These are phyloP conservation scores for Uronychia setigera DNA, from an alignment of 73 alveolate species.

Conservation along the genomic window DNA sequence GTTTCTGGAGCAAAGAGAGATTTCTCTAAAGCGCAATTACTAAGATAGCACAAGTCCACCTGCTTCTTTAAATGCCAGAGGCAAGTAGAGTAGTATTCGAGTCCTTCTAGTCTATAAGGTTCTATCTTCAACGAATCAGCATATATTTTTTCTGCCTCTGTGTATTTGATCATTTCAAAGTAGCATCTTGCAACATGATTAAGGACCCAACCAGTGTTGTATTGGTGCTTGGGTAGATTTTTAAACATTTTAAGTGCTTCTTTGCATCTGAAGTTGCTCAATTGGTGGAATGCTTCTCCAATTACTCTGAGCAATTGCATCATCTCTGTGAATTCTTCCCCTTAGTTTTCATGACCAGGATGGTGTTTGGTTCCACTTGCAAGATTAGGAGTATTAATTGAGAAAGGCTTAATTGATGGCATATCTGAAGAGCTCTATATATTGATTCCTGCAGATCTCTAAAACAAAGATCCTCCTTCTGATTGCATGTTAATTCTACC, in stretches of 20 bases:
- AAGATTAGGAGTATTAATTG: slow-evolving; percentile 53
- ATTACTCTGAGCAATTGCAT: slow-evolving; percentile 79
- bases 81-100: slow-evolving; percentile 94
- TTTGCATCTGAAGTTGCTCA: slow-evolving; percentile 74
- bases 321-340: slow-evolving; percentile 37
- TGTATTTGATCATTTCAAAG: slow-evolving; percentile 89
- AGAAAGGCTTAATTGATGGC: slow-evolving; percentile 44
- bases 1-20: slow-evolving; percentile 94
- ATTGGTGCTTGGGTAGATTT: slow-evolving; percentile 88
- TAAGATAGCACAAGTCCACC: slow-evolving; percentile 89
- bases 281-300: slow-evolving; percentile 82
- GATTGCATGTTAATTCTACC: neutral
- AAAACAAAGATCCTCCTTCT: neutral
- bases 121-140: slow-evolving; percentile 78
- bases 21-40: slow-evolving; percentile 81
- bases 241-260: slow-evolving; percentile 83
- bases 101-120: slow-evolving; percentile 92
- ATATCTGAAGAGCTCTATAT: neutral
- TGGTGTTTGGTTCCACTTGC: neutral
- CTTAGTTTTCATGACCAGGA: slow-evolving; percentile 15
- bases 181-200: slow-evolving; percentile 90
- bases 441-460: neutral
- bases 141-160: slow-evolving; percentile 91
- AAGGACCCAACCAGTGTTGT: slow-evolving; percentile 89
- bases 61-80: slow-evolving; percentile 96